phyloP scores from a whole-genome alignment of 257 asterid species.

The Scutellaria baicalensis region DNA sequence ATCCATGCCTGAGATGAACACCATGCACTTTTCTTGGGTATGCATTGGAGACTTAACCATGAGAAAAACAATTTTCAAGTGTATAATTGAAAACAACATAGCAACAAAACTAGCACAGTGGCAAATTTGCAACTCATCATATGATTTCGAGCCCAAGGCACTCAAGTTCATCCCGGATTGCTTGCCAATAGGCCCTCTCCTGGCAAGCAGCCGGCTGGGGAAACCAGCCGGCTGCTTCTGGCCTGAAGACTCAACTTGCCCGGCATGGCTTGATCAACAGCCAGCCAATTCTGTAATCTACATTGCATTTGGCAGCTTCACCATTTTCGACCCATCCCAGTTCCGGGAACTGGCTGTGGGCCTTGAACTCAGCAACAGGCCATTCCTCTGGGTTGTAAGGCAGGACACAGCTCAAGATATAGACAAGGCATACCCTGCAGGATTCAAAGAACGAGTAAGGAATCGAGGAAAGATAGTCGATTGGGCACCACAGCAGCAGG shows the following conservation, averaged over 20 bases:
- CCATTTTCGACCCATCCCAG: slow-evolving; percentile 30
- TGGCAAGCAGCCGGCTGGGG: slow-evolving; percentile 43
- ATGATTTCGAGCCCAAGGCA: slow-evolving; percentile 39
- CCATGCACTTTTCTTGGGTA: slow-evolving; percentile 32
- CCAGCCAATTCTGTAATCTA: slow-evolving; percentile 39
- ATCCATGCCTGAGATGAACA: slow-evolving; percentile 34
- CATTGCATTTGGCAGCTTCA: slow-evolving; percentile 53
- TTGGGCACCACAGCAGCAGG: slow-evolving; percentile 56
- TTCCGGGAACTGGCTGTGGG: slow-evolving; percentile 49
- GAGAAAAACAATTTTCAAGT: slow-evolving; percentile 9
- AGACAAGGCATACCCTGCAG: slow-evolving; percentile 27
- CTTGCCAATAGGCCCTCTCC: slow-evolving; percentile 43
- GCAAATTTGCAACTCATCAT: slow-evolving; percentile 44
- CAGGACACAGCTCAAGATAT: slow-evolving; percentile 14
- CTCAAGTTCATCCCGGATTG: slow-evolving; percentile 19
- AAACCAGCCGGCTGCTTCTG: slow-evolving; percentile 44
- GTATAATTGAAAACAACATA: neutral
- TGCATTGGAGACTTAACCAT: slow-evolving; percentile 6
- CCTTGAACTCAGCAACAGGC: slow-evolving; percentile 28
- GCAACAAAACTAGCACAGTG: slow-evolving; percentile 24
- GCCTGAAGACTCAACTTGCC: slow-evolving; percentile 41
- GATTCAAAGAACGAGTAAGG: slow-evolving; percentile 31
- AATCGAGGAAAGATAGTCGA: slow-evolving; percentile 22
- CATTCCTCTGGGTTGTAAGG: slow-evolving; percentile 42
- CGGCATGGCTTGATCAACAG: slow-evolving; percentile 50